Conservation (phyloP, 1,284 basidiomycete species). For the Ustilago shanxiensis region DNA sequence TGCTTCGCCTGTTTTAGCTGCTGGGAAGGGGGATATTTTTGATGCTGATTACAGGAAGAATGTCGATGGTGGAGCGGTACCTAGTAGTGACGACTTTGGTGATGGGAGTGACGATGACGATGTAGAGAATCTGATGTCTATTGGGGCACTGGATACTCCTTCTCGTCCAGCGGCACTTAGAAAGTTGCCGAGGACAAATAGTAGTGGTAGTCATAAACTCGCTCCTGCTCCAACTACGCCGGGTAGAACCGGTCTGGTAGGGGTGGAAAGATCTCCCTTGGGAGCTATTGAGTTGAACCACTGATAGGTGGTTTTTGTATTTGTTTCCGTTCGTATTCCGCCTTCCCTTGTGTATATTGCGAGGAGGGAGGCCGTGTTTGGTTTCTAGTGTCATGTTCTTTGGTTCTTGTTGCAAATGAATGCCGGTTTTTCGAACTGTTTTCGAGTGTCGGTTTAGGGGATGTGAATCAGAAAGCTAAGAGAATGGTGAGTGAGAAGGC, state of each 20-base stretch:
- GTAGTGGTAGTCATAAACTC: constrained; percentile 10
- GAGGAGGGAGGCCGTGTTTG: background rate
- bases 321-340: background rate
- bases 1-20: constrained; percentile 6
- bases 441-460: too few species aligned
- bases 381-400: background rate
- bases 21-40: constrained; percentile 32
- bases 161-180: constrained; percentile 22
- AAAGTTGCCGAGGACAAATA: constrained; percentile 20
- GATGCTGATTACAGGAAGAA: constrained; percentile 23
- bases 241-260: background rate
- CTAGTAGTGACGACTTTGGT: constrained; percentile 35
- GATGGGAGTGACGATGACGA: constrained; percentile 46
- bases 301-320: background rate
- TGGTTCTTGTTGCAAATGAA: constrained; percentile 1
- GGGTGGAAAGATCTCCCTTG: constrained; percentile 18
- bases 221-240: background rate
- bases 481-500: too few species aligned
- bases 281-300: constrained; percentile 12
- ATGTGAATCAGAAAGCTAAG: too few species aligned
- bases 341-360: background rate
- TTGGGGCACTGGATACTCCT: constrained; percentile 49
- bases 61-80: background rate
- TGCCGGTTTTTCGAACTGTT: too few species aligned
- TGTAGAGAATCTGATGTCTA: constrained; percentile 30